Percentiles rank a stretch among this genome's conserved stretches.
Evolutionary conservation across 306 rosid species (phyloP).

Genomic region (Rubus idaeus): DNA sequence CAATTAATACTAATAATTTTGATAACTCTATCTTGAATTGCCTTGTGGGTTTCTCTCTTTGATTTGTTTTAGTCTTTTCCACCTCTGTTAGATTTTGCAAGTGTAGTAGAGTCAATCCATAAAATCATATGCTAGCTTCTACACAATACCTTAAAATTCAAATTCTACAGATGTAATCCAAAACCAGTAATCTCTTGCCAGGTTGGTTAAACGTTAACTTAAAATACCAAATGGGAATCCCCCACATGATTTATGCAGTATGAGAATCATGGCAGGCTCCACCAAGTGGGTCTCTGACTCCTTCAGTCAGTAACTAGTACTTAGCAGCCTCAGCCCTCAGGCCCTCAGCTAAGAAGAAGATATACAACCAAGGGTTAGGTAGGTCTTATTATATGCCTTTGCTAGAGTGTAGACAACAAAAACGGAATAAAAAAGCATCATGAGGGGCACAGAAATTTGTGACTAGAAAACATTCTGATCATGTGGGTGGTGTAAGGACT

Average conservation of each 20-base stretch:
- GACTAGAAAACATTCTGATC: background rate
- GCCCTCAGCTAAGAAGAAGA: background rate
- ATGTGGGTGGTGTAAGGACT: constrained; percentile 5
- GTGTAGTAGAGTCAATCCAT: background rate
- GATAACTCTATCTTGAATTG: no score
- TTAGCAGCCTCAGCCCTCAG: background rate
- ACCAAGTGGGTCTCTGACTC: background rate
- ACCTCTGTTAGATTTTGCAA: background rate
- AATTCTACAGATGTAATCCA: background rate
- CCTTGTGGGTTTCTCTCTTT: no score
- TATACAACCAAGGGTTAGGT: background rate
- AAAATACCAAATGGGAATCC: background rate
- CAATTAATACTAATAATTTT: no score
- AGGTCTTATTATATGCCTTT: background rate
- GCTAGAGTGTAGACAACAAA: background rate
- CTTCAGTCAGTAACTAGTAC: background rate
- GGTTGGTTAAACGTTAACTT: no score
- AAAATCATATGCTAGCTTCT: background rate
- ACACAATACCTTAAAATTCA: background rate
- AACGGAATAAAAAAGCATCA: constrained; percentile 5
- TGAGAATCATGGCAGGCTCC: background rate
- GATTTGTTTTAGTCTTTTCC: no score
- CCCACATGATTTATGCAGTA: background rate
- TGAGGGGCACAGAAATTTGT: constrained; percentile 16
- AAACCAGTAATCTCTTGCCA: background rate